Percentiles rank a stretch among this genome's conserved stretches.
These are phyloP conservation scores for Tuber umbilicatum DNA, from an alignment of 495 filamentous ascomycete species.

Conservation along the genomic window DNA sequence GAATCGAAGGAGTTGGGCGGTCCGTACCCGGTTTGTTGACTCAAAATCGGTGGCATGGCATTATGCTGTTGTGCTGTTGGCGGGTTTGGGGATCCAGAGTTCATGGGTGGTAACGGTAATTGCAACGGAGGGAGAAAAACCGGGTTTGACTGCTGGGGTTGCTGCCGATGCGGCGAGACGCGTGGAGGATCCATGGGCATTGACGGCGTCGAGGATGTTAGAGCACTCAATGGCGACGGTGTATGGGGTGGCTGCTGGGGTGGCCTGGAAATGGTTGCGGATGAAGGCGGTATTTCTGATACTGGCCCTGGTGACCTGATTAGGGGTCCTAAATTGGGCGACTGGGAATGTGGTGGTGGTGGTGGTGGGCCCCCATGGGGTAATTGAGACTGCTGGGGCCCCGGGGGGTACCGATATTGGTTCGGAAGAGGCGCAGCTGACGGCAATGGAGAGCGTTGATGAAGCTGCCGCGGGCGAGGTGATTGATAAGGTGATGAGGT, in stretches of 20 bases:
- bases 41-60: slow-evolving; percentile 40
- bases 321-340: slow-evolving; percentile 23
- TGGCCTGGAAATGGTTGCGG: slow-evolving; percentile 1
- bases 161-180: slow-evolving; percentile 30
- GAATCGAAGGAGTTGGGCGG: slow-evolving; percentile 42
- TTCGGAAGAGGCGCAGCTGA: slow-evolving; percentile 21
- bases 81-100: slow-evolving; percentile 30
- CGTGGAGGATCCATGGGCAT: slow-evolving; percentile 41
- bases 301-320: slow-evolving; percentile 32
- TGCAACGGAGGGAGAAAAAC: slow-evolving; percentile 39
- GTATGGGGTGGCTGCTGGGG: slow-evolving; percentile 28
- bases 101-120: slow-evolving; percentile 40
- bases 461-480: slow-evolving; percentile 16
- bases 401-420: slow-evolving; percentile 23
- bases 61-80: slow-evolving; percentile 30
- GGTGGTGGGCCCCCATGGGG: slow-evolving; percentile 23
- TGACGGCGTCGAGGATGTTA: slow-evolving; percentile 26
- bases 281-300: slow-evolving; percentile 19
- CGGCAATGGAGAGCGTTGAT: slow-evolving; percentile 32
- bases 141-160: slow-evolving; percentile 27
- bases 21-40: slow-evolving; percentile 38
- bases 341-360: slow-evolving; percentile 26
- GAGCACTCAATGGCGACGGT: slow-evolving; percentile 28
- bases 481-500: slow-evolving; percentile 39
- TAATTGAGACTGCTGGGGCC: slow-evolving; percentile 24